Evolutionary conservation across 1,284 basidiomycete species (phyloP).

Genomic region (Meira miltonrushii): DNA sequence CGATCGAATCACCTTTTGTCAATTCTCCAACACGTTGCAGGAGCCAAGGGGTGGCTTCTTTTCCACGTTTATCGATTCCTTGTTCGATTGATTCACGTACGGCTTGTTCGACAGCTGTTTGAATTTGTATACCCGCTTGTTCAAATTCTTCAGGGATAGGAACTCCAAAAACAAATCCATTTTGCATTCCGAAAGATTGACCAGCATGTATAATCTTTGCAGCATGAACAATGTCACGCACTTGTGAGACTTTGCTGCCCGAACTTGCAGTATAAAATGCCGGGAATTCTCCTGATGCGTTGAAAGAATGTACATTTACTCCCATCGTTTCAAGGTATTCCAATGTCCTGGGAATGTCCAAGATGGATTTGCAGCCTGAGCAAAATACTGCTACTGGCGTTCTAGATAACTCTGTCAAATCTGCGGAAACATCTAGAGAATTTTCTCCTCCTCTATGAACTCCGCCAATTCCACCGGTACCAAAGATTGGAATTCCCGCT

Average conservation of each 20-base stretch:
- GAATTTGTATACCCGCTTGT: slow-evolving; percentile 65
- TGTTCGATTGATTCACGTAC: slow-evolving; percentile 74
- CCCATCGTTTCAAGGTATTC: slow-evolving; percentile 97
- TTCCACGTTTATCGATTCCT: slow-evolving; percentile 75
- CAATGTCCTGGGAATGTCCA: slow-evolving; percentile 82
- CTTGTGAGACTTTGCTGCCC: slow-evolving; percentile 66
- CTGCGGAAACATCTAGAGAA: slow-evolving; percentile 74
- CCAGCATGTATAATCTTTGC: slow-evolving; percentile 58
- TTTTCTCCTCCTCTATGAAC: slow-evolving; percentile 88
- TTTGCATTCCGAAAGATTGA: slow-evolving; percentile 58
- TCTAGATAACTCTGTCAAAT: slow-evolving; percentile 43
- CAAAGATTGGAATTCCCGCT: slow-evolving; percentile 50
- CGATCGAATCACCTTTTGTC: slow-evolving; percentile 59
- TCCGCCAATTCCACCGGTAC: slow-evolving; percentile 62
- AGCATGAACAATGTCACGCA: slow-evolving; percentile 21
- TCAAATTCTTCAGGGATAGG: slow-evolving; percentile 81
- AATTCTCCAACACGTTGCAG: slow-evolving; percentile 77
- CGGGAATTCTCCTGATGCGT: slow-evolving; percentile 69
- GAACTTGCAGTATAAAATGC: slow-evolving; percentile 85
- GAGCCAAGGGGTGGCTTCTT: slow-evolving; percentile 93
- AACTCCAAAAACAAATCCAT: slow-evolving; percentile 66
- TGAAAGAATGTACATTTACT: slow-evolving; percentile 81
- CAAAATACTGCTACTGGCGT: slow-evolving; percentile 66
- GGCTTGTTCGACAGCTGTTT: slow-evolving; percentile 77
- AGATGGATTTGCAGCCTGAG: slow-evolving; percentile 90